Base-by-base conservation (phyloP, 495 filamentous ascomycete genomes). In the Diplogelasinospora grovesii region DNA sequence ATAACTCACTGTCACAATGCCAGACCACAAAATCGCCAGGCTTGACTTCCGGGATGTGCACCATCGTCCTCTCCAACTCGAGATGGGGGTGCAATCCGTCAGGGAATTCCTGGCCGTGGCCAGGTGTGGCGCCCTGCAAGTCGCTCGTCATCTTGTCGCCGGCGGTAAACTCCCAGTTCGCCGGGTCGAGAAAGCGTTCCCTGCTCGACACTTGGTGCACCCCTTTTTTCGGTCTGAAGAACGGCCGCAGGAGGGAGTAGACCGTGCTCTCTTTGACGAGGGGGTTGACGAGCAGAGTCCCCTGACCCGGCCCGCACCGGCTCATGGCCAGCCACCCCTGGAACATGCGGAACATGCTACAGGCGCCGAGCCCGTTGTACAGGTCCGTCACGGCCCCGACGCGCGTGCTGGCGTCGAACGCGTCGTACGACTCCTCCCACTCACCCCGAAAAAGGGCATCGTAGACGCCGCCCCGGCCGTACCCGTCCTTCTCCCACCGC, bases 321-420 rank as follows among this genome's bases (percentile, higher is more conserved):
- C 83, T 89, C 75, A 94, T 84, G 25, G 81, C 78, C 18, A 94
- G 63, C 88, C 88, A 94, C 9, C 86, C 88, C 54, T 94, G 88
- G 50, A 83, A 89, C 73, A 88, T 86, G 4, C 89, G 73, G 61
- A 89, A 84, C 78, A 89, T 87, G 5, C 76, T 82, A 61, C 85
- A 90, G 9, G 82, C 78, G 0, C 88, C 88, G 0, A 86, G 73
- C 3, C 89, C 89, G 41, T 88, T 75, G 59, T 95, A 89, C 35
- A 92, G 54, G 52, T 94, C 82, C 52, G 79, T 81, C 16, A 77
- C 71, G 13, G 81, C 88, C 0, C 62, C 58, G 4, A 90, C 59
- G 14, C 89, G 70, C 46, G 78, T 77, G 45, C 74, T 77, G 3
- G 77, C 78, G 49, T 94, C 86, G 74, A 77, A 95, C 5, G 89